Evolutionary conservation across 257 asterid species (phyloP).

Genomic region (Solanum bukasovii): DNA sequence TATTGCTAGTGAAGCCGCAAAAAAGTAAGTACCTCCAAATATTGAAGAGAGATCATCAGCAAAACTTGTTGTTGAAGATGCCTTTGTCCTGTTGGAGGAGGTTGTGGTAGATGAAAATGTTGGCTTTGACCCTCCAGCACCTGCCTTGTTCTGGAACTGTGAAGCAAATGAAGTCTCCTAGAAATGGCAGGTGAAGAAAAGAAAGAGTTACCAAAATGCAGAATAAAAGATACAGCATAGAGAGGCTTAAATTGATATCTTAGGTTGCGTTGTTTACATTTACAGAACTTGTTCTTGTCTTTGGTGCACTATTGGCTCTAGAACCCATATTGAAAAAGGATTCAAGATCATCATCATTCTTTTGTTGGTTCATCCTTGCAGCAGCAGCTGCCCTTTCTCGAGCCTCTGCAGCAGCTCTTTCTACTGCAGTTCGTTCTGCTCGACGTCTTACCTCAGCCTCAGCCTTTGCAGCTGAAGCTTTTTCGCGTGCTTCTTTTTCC

Average conservation of each 20-base stretch:
- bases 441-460: constrained; percentile 79
- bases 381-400: constrained; percentile 72
- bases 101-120: constrained; percentile 48
- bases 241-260: not conserved
- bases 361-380: constrained; percentile 68
- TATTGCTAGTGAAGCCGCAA: not conserved
- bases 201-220: not conserved
- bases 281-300: constrained; percentile 61
- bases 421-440: constrained; percentile 84
- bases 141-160: constrained; percentile 54
- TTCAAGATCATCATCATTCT: constrained; percentile 73
- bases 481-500: constrained; percentile 61
- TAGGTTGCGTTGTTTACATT: constrained; percentile 16
- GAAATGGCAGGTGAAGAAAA: constrained; percentile 11
- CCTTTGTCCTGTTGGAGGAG: constrained; percentile 68
- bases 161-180: constrained; percentile 72
- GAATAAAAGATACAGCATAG: not conserved
- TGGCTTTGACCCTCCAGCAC: constrained; percentile 55
- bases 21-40: constrained; percentile 53
- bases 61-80: constrained; percentile 62
- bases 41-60: constrained; percentile 93
- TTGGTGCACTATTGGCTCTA: constrained; percentile 87
- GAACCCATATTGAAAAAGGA: constrained; percentile 70
- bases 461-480: constrained; percentile 51
- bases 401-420: constrained; percentile 87